Evolutionary conservation across 2,329 filamentous ascomycete genomes (phyloP), one percentile per base, ranked within the genome.

Genomic region (Neofusicoccum umdonicola): DNA sequence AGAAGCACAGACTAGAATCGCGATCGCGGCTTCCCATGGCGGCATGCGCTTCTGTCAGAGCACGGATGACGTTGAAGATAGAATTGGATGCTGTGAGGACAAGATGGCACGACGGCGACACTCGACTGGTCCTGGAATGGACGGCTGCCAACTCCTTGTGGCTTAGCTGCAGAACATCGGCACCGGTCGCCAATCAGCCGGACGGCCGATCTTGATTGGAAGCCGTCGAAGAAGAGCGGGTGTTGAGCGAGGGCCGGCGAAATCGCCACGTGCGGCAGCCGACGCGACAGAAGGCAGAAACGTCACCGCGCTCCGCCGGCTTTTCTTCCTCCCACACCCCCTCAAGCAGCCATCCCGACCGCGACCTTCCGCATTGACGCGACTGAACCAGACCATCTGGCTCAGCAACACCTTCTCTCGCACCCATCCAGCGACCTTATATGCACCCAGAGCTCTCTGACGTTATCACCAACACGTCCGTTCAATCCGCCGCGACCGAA

Each of bases 381-480:
- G 34, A 65, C 63, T 65, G 63, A 61, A 57, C 63, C 63, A 65
- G 63, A 34, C 47, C 19, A 8, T 27, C 63, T 66, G 64, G 65
- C 56, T 66, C 65, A 66, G 65, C 62, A 41, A 41, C 15, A 44
- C 19, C 7, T n/a, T 51, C 22, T 4, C 58, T 63, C 37, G 50
- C 48, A 70, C 73, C 37, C 34, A 37, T 22, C 6, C 34, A 41
- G 44, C 54, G 47, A 65, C 76, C 76, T 88, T 88, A 84, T 88
- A 89, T 89, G 87, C 86, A 86, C 83, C 77, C 86, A 82, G 85
- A 84, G 84, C 77, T 81, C 71, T 72, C 80, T 73, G 77, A 81
- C 79, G 78, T 78, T 75, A 79, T 76, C 74, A 80, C 80, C 78
- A 79, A 79, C 76, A 77, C 75, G 71, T 72, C 73, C 66, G 72